Conservation (phyloP, 495 filamentous ascomycete species). For the Penicillium simplicissimum region DNA sequence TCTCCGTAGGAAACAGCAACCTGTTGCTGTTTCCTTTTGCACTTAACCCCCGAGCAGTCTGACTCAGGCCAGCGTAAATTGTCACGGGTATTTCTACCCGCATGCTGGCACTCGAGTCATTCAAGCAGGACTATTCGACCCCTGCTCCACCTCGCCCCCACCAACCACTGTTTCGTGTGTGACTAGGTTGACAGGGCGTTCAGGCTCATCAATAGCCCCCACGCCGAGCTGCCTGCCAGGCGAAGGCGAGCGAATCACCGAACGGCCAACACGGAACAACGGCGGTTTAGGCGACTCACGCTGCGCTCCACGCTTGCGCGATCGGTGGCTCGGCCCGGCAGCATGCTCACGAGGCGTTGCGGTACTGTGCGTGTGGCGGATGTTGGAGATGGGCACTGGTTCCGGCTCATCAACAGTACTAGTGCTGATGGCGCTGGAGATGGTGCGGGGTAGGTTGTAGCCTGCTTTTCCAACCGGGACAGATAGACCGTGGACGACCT, state of each 20-base stretch:
- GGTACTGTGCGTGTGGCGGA: constrained; percentile 39
- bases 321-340: constrained; percentile 21
- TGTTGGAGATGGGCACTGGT: constrained; percentile 33
- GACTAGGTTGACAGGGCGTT: constrained; percentile 36
- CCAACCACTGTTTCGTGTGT: constrained; percentile 12
- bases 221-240: constrained; percentile 24
- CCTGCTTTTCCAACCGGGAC: constrained; percentile 84
- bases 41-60: background rate
- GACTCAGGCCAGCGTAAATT: background rate
- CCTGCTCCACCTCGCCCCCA: background rate
- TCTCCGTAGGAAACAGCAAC: background rate
- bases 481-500: constrained; percentile 85
- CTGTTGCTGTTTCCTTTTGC: background rate
- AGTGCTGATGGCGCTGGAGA: constrained; percentile 60
- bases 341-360: constrained; percentile 28
- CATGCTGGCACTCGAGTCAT: background rate
- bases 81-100: background rate
- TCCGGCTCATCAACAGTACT: constrained; percentile 35
- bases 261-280: constrained; percentile 54
- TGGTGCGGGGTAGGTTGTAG: constrained; percentile 72
- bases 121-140: background rate
- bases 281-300: constrained; percentile 38
- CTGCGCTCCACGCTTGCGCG: constrained; percentile 27
- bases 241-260: constrained; percentile 38
- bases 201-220: constrained; percentile 35